Evolutionary conservation across 2,329 filamentous ascomycete genomes (phyloP), one percentile per base, ranked within the genome.

Genomic region (Magnaporthales sp.): DNA sequence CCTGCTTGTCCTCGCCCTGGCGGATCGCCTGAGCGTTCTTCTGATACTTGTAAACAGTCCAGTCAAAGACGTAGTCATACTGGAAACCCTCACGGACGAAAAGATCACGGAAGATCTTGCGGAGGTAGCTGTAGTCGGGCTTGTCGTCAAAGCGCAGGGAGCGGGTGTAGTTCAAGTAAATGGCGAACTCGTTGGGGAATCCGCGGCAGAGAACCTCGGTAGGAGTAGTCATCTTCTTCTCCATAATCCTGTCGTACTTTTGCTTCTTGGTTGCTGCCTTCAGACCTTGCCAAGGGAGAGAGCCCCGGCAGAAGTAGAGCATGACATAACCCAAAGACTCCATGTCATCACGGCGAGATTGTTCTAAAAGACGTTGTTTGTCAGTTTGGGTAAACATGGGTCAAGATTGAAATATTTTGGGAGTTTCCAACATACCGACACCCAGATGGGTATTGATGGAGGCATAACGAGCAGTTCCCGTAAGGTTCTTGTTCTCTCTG

Each of bases 171-270:
- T 98, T 98, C 70, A 99, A 87, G 80, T 99, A 99, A 80, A 98
- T 98, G 83, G 94, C 93, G 74, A 99, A 99, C 83, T 99, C 95
- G 80, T 98, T 97, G 74, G 95, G 95, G 85, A 99, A 98, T 72
- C 95, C 95, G 79, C 94, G 93, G 89, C 95, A 99, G 64, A 99
- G 91, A 63, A 97, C 93, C 81, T 99, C 94, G 73, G 94, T 98
- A 9, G 95, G 93, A 3, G 95, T 99, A 15, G 95, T 99, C 95
- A 98, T 98, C 92, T 99, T 99, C 90, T 99, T 99, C 86, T 99
- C 95, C 94, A 98, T 98, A 83, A 99, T 99, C 71, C 94, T 89
- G 82, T 99, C 95, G 78, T 99, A 98, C 85, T 99, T 99, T 84
- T 98, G 94, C 89, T 97, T 97, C 89, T 97, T 97, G 72, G 93